Evolutionary conservation across 345 rosid species (phyloP).

Genomic region (Lenwebbia sp.): DNA sequence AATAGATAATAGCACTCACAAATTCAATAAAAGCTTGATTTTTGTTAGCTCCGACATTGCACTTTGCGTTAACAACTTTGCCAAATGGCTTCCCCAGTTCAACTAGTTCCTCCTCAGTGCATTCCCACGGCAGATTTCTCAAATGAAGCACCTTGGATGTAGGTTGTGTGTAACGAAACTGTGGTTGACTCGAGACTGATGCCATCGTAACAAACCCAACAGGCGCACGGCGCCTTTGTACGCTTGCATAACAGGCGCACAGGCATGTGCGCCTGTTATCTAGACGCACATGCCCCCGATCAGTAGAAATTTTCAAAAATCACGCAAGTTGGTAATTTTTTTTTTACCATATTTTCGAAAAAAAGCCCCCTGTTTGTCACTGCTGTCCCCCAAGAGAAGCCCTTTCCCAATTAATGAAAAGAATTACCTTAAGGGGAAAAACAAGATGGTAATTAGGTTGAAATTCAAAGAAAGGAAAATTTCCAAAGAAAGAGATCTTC

Average conservation of each 20-base stretch:
- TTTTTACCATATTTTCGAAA: no score
- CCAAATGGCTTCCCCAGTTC: conserved; percentile 99
- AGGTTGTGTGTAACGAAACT: conserved; percentile 96
- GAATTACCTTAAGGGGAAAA: no score
- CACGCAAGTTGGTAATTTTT: no score
- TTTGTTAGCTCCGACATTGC: conserved; percentile 96
- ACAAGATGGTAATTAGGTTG: no score
- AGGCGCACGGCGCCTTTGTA: no score
- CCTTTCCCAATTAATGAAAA: background rate
- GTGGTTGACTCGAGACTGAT: conserved; percentile 92
- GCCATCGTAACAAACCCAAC: conserved; percentile 49
- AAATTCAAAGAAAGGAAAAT: no score
- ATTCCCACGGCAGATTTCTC: conserved; percentile 99
- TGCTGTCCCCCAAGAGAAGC: background rate
- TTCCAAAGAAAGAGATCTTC: no score
- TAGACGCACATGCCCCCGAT: no score
- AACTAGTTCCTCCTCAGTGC: conserved; percentile 86
- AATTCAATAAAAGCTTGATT: conserved; percentile 99
- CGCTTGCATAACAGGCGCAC: no score
- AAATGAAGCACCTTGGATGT: conserved; percentile 97
- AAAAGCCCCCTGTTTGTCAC: no score
- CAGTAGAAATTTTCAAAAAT: no score
- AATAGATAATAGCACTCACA: conserved; percentile 34
- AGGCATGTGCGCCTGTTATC: no score
- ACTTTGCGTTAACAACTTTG: conserved; percentile 85